Base-by-base conservation (phyloP, 2,329 filamentous ascomycete species). In the Colletotrichum trifolii region DNA sequence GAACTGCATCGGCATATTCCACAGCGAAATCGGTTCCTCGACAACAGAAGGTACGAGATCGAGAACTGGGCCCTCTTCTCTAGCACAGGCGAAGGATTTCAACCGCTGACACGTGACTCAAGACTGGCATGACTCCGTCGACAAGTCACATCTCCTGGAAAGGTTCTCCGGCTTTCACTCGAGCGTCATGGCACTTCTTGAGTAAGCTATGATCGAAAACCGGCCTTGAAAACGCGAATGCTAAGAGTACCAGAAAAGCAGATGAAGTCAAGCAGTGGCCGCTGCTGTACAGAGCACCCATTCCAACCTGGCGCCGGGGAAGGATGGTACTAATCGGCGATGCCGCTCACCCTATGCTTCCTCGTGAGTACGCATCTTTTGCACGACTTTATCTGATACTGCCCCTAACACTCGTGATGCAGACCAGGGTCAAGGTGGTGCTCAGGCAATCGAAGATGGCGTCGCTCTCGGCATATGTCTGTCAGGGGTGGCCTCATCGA, bases 341-440 rank as follows among this genome's bases (percentile, higher is more conserved):
- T 47, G 75, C 78, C 0, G 77, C 77, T 0, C 77, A 79, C 59
- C 76, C 77, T 0, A 79, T 78, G 74, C 72, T 79, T 10, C 77
- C 77, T 1, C 76, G 76, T 78, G 64, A 50, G 73, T 33, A 25
- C 8, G 8, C 10, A 4, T 12, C 45, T 17, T 7, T 49, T 13
- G 0, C 8, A 35, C 4, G 25, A 4, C 25, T 25, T 12, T 8
- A 3, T 0, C 5, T 0, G 61, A 25, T 64, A 17, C 15, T 6
- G 2, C 8, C 10, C 13, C 9, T 25, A 9, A 68, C 36, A 43
- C 1, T 54, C 15, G 6, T 2, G 4, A 13, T 8, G 3, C 8
- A 66, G 78, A 79, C 57, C 79, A 80, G 59, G 78, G 75, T 10
- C 79, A 79, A 66, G 77, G 74, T 0, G 78, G 71, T 9, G 74